phyloP scores from a whole-genome alignment of 345 rosid species.

The Syzygium aromaticum region DNA sequence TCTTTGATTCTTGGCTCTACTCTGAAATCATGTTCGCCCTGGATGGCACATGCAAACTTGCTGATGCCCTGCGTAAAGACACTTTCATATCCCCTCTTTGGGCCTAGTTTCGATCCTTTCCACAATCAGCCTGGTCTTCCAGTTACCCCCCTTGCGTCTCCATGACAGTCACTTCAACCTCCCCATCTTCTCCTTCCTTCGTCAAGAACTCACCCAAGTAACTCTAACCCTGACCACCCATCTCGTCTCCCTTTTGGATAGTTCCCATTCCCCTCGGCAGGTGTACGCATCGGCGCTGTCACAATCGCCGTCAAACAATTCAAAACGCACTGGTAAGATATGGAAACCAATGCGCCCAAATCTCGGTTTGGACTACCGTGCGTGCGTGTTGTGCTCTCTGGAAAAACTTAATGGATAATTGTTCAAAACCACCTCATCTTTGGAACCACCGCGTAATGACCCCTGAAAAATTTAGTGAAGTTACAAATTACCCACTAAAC shows the following conservation, averaged over 20 bases:
- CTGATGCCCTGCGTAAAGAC: neutral
- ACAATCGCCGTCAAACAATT: neutral
- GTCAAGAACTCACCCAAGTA: constrained; percentile 15
- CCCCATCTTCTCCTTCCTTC: constrained; percentile 8
- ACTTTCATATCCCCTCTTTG: neutral
- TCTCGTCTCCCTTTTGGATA: neutral
- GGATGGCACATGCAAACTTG: neutral
- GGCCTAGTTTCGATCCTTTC: neutral
- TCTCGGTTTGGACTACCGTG: neutral
- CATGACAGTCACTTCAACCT: constrained; percentile 7
- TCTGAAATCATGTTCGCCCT: too few species aligned
- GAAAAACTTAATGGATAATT: neutral
- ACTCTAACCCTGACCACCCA: constrained; percentile 17
- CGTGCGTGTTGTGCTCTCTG: neutral
- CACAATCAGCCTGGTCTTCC: constrained; percentile 14
- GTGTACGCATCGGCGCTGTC: neutral
- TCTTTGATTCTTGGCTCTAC: too few species aligned
- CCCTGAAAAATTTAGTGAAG: fast-evolving
- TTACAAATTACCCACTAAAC: neutral
- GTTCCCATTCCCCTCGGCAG: neutral
- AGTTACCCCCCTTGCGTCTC: constrained; percentile 4
- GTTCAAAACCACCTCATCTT: neutral
- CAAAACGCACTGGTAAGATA: neutral
- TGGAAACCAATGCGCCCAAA: neutral
- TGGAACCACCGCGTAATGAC: neutral